Base-by-base conservation (phyloP, 2,329 filamentous ascomycete species). In the Penicillium janthinellum region DNA sequence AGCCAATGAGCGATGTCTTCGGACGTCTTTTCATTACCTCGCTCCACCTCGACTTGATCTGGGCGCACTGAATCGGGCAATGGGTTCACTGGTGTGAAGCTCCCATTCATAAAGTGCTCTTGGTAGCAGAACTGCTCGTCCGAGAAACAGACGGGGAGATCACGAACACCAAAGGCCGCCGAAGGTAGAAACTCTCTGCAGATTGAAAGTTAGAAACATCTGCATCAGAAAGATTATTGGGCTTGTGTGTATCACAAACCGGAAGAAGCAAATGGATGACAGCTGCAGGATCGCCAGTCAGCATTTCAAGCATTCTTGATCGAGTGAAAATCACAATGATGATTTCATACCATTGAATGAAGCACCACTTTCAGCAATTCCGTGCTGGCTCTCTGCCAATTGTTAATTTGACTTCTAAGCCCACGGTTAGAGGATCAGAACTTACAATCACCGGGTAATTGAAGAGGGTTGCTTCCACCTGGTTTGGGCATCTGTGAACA, bases 331-430 rank as follows among this genome's bases (percentile, higher is more conserved):
- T 11, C 31, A 50, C 4, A 8, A 25, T 8, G n/a, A 8, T 17
- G n/a, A 12, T 20, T 8, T 17, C 78, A 72, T 61, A 81, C 77
- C 17, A 78, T 77, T 44, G 78, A 74, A 64, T 82, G 80, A 10
- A 83, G 66, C 65, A 82, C 74, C 4, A 79, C 81, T 67, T 82
- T 79, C 14, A 81, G 74, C 42, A 82, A 67, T 56, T 80, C 79
- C 41, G 78, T 70, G 59, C 80, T 83, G 62, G 82, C 80, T 54
- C 76, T 72, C 57, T 79, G 28, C n/a, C n/a, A 3, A 2, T n/a
- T 10, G n/a, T 58, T 17, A 54, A 37, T 5, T 35, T 49, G 17
- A 38, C 15, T 3, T 11, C 3, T 3, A 17, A 4, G 2, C 28
- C n/a, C 25, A 17, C 31, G 15, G 34, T 35, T 6, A 17, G 20